A percentile compares a stretch with the other conserved stretches of the same genome.
phyloP scores from a whole-genome alignment of 139 green algal genomes.

The Trebouxia sp. region DNA sequence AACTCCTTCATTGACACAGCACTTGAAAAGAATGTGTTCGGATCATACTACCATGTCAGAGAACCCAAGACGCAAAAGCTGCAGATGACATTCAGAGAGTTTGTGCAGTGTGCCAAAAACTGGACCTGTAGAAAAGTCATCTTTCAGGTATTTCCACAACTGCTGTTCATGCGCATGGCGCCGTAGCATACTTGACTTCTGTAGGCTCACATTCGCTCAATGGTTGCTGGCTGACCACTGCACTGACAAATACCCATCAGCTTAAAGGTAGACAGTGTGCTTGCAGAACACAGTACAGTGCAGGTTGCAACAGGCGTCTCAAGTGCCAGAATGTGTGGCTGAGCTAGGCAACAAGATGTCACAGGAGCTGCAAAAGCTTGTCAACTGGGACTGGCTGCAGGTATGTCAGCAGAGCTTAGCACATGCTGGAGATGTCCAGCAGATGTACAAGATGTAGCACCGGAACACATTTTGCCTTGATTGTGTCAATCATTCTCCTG shows the following conservation, averaged over 20 bases:
- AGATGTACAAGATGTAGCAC: too few species aligned
- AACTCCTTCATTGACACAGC: conserved; percentile 61
- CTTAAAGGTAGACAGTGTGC: too few species aligned
- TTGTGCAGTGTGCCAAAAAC: conserved; percentile 46
- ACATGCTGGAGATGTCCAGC: background rate
- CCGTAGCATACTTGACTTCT: too few species aligned
- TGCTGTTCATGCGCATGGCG: too few species aligned
- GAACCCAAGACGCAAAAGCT: conserved; percentile 59
- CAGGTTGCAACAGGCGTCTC: too few species aligned
- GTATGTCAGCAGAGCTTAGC: background rate
- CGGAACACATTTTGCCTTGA: too few species aligned
- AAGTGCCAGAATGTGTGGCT: too few species aligned
- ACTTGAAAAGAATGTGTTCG: conserved; percentile 58
- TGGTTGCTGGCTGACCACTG: background rate
- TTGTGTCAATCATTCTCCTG: too few species aligned
- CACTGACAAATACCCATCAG: too few species aligned
- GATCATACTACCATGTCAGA: conserved; percentile 64
- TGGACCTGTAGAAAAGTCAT: conserved; percentile 43
- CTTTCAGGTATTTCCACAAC: conserved; percentile 35
- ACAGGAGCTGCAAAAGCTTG: conserved; percentile 26
- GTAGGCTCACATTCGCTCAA: too few species aligned
- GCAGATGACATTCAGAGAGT: conserved; percentile 49
- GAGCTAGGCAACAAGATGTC: too few species aligned
- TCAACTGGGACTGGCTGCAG: conserved; percentile 55
- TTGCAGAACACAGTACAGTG: conserved; percentile 18